phyloP scores from a whole-genome alignment of 495 filamentous ascomycete genomes.

The Aspergillus mulundensis region DNA sequence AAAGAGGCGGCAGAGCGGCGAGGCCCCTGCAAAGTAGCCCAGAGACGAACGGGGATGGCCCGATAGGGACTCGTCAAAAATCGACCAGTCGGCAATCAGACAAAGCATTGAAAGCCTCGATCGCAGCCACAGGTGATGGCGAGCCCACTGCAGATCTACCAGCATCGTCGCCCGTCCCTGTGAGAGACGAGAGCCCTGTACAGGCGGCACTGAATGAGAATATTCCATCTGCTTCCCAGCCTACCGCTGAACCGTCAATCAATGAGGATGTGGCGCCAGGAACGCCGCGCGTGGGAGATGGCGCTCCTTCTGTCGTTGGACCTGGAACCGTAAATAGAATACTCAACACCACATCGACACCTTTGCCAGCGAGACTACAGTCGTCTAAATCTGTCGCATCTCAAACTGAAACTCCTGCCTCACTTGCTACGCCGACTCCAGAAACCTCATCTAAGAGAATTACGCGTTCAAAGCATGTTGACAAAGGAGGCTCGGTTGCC shows the following conservation, averaged over 20 bases:
- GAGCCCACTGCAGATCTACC: neutral
- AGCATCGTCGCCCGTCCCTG: neutral
- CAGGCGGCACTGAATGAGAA: neutral
- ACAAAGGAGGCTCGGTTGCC: conserved; percentile 43
- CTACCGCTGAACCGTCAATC: neutral
- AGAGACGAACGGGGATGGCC: neutral
- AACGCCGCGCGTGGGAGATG: neutral
- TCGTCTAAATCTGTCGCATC: neutral
- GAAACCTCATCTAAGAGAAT: neutral
- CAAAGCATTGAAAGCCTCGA: neutral
- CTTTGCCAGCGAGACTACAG: neutral
- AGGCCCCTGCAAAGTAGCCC: neutral
- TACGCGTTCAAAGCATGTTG: conserved; percentile 8
- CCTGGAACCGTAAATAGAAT: neutral
- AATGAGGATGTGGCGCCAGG: too few species aligned
- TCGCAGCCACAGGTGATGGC: neutral
- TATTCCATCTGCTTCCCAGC: neutral
- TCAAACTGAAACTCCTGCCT: neutral
- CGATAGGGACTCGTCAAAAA: conserved; percentile 3
- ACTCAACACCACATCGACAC: neutral
- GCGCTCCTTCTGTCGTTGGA: neutral
- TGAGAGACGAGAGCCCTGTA: too few species aligned
- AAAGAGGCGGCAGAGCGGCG: neutral
- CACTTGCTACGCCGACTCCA: neutral
- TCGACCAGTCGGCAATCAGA: neutral